A percentile compares a stretch with the other conserved stretches of the same genome.
phyloP scores from a whole-genome alignment of 306 rosid species.

The Vigna trinervia region DNA sequence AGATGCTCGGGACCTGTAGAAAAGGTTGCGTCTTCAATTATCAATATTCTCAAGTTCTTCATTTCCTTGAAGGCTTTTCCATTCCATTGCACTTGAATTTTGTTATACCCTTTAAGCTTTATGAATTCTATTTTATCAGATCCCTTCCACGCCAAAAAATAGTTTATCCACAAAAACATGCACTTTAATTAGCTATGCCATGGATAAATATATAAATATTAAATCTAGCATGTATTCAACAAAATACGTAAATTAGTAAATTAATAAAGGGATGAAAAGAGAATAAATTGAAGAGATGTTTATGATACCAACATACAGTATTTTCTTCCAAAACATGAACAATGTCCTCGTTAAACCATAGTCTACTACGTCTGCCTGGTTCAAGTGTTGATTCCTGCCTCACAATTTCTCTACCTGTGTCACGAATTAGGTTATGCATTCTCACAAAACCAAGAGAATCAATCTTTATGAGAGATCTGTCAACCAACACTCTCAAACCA shows the following conservation, averaged over 20 bases:
- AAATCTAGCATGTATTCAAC: not conserved
- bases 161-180: too few species aligned
- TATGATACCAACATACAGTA: not conserved
- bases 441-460: not conserved
- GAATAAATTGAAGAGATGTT: not conserved
- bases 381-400: not conserved
- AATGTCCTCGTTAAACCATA: not conserved
- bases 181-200: not conserved
- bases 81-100: conserved; percentile 24
- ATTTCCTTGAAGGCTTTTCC: conserved; percentile 37
- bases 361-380: not conserved
- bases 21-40: not conserved
- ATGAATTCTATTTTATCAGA: conserved; percentile 32
- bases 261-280: not conserved
- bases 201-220: too few species aligned
- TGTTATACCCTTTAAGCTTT: conserved; percentile 5
- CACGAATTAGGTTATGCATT: not conserved
- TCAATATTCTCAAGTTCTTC: conserved; percentile 20
- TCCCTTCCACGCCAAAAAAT: not conserved
- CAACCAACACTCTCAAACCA: conserved; percentile 11
- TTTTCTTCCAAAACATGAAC: conserved; percentile 10
- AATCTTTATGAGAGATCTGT: conserved; percentile 3
- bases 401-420: not conserved
- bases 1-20: conserved; percentile 11
- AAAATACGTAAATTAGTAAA: not conserved